Base-by-base conservation (phyloP, 139 green algal species). In the Parachlorella kessleri region DNA sequence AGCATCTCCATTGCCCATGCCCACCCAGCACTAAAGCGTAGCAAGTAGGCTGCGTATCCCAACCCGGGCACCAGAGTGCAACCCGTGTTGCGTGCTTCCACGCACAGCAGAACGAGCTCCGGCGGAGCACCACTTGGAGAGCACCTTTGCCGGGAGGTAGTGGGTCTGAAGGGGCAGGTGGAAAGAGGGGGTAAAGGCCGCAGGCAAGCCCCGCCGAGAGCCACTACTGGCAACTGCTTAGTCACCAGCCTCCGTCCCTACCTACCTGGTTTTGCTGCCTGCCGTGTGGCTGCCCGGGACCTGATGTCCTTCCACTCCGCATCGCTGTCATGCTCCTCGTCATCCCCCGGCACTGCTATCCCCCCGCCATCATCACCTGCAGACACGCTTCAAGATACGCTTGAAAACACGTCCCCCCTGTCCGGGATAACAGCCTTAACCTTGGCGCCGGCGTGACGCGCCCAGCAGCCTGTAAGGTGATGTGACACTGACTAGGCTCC, bases 271-370 rank as follows among this genome's bases (percentile, higher is more conserved):
- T 26, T 73, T 72, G 32, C 40, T 1, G 66, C 81, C 3, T 70
- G 54, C 65, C 67, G 40, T 24, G 79, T 42, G 30, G 79, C 79
- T 28, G 64, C 71, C 28, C 74, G 39, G 35, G 70, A 70, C 40
- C 76, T 77, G 18, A 87, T 82, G 41, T 38, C 77, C n/a, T 83
- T 83, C 76, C 76, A 87, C 66, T 87, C 82, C 70, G 73, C 82
- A 21, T 83, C 82, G 36, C 59, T 77, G 41, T 87, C 82, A 14
- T 30, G 39, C 6, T 87, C 77, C n/a, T 80, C 71, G 33, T 83
- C 81, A 1, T 75, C 82, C 28, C 32, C 28, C 59, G 69, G 69
- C 26, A 33, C 42, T 9, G 28, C 69, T 14, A 32, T 33, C 26
- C 28, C 72, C 26, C 36, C 33, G 24, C 65, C 65, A 26, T 64